Evolutionary conservation across 805 yeast genomes (phyloP).

Genomic region (Starmera quercuum): DNA sequence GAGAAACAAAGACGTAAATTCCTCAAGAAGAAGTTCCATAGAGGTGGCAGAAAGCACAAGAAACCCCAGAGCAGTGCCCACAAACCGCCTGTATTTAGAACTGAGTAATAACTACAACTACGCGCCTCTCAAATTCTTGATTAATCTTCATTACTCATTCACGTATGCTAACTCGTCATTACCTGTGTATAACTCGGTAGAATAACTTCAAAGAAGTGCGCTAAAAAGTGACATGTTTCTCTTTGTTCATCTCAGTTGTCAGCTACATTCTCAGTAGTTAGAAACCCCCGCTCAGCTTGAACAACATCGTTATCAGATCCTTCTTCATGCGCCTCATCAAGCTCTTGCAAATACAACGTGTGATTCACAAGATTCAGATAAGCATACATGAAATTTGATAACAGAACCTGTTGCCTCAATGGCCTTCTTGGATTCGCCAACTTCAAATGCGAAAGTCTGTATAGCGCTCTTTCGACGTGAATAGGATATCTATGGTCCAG

Average conservation of each 20-base stretch:
- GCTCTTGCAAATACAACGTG: constrained; percentile 68
- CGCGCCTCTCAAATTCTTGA: too few species aligned
- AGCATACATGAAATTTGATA: constrained; percentile 96
- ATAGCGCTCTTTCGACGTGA: constrained; percentile 93
- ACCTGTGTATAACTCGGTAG: too few species aligned
- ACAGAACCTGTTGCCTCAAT: constrained; percentile 81
- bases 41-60: constrained; percentile 19
- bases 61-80: constrained; percentile 5
- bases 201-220: too few species aligned
- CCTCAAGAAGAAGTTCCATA: constrained; percentile 14
- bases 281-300: too few species aligned
- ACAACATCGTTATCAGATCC: constrained; percentile 1
- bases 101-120: constrained; percentile 8
- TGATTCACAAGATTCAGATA: constrained; percentile 92
- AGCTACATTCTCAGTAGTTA: too few species aligned
- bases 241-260: constrained; percentile 26
- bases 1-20: constrained; percentile 12
- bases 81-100: constrained; percentile 15
- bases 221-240: too few species aligned
- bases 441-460: constrained; percentile 85
- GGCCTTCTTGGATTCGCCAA: constrained; percentile 92
- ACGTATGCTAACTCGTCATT: too few species aligned
- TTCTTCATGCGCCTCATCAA: constrained; percentile 26
- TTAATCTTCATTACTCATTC: too few species aligned
- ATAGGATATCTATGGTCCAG: constrained; percentile 82